phyloP scores from a whole-genome alignment of 768 basidiomycete genomes.

The Boletus pseudo-olivaceus region DNA sequence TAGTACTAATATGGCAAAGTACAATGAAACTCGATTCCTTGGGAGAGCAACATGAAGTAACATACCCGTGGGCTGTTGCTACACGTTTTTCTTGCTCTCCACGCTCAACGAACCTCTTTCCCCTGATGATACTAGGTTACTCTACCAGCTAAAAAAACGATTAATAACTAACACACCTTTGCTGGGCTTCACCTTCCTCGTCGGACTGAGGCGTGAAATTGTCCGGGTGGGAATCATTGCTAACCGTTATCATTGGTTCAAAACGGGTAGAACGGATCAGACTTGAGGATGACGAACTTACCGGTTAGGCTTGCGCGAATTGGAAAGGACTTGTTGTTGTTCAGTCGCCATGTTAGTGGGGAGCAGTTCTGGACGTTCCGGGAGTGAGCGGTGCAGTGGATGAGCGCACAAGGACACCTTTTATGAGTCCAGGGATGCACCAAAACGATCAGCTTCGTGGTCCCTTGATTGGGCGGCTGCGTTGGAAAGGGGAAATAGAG shows the following conservation, averaged over 20 bases:
- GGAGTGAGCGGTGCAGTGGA: background rate
- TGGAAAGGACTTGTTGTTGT: background rate
- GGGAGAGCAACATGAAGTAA: background rate
- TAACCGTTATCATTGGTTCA: background rate
- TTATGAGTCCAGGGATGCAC: conserved; percentile 17
- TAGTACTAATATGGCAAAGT: background rate
- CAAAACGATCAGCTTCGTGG: background rate
- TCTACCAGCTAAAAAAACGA: background rate
- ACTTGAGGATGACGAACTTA: too few relatives aligned
- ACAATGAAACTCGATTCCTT: background rate
- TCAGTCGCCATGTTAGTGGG: background rate
- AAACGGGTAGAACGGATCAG: background rate
- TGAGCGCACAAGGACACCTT: background rate
- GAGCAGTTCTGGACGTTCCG: background rate
- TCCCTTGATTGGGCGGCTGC: conserved; percentile 5
- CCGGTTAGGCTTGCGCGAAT: background rate
- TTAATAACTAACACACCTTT: background rate
- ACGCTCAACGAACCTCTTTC: conserved; percentile 4
- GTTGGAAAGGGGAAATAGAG: conserved; percentile 4
- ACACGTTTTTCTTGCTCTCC: fast-evolving
- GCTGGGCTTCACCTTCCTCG: background rate
- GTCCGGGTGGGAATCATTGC: background rate
- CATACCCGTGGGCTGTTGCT: background rate
- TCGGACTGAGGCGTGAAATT: background rate
- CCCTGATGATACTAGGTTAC: background rate